These are phyloP conservation scores for Lactarius psammicola DNA, from an alignment of 768 basidiomycete species.

Conservation along the genomic window DNA sequence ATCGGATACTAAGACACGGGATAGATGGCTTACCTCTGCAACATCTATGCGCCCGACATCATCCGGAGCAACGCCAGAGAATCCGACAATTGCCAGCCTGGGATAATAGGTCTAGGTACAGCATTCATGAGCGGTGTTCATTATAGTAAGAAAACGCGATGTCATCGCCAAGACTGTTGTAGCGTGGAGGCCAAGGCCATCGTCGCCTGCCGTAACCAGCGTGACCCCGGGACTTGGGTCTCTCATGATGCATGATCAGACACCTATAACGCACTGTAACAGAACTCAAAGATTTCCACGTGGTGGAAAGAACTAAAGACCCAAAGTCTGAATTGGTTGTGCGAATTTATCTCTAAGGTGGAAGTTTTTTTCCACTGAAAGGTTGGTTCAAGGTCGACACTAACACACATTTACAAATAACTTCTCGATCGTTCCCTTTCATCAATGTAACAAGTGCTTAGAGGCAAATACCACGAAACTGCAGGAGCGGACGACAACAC, in stretches of 20 bases:
- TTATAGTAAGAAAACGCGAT: slow-evolving; percentile 22
- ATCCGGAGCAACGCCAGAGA: slow-evolving; percentile 70
- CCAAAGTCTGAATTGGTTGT: no score
- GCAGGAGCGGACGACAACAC: neutral
- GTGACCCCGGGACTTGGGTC: no score
- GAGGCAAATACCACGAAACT: neutral
- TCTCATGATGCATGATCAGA: no score
- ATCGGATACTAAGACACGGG: neutral
- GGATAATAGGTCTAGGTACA: neutral
- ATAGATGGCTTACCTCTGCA: slow-evolving; percentile 59
- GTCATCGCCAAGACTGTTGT: slow-evolving; percentile 37
- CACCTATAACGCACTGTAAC: no score
- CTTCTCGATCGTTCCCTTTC: slow-evolving; percentile 1
- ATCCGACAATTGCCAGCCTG: slow-evolving; percentile 81
- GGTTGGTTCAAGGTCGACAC: no score
- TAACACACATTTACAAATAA: neutral
- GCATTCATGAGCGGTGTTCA: neutral
- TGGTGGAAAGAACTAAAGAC: no score
- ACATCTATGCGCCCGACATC: slow-evolving; percentile 70
- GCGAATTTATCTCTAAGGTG: no score
- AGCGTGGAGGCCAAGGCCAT: slow-evolving; percentile 38
- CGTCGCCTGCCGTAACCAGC: neutral
- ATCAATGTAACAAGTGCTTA: neutral
- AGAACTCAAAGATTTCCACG: no score
- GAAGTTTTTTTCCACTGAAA: no score